Conservation (phyloP, 352 stramenopile genomes). For the Phytophthora cryptogea region DNA sequence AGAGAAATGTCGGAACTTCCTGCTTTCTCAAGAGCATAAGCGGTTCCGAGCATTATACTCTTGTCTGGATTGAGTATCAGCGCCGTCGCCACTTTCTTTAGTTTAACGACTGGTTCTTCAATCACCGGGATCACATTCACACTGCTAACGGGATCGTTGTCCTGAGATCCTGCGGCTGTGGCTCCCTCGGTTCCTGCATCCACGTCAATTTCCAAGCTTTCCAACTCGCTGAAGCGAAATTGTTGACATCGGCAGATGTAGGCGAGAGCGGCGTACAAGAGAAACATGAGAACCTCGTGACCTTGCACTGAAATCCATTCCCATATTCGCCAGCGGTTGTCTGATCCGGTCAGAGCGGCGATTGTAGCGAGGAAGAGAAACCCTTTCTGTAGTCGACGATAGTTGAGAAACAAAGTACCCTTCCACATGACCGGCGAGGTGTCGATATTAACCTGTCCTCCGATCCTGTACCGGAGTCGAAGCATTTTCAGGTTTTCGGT, state of each 20-base stretch:
- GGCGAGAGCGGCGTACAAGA: constrained; percentile 43
- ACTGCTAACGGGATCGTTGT: constrained; percentile 9
- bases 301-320: constrained; percentile 39
- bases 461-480: constrained; percentile 54
- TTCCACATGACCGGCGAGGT: constrained; percentile 53
- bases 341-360: constrained; percentile 38
- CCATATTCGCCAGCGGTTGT: constrained; percentile 40
- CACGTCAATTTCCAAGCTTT: constrained; percentile 25
- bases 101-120: constrained; percentile 1
- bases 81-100: constrained; percentile 23
- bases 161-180: neutral
- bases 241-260: constrained; percentile 63
- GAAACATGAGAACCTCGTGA: constrained; percentile 48
- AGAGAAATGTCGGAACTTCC: neutral
- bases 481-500: constrained; percentile 69
- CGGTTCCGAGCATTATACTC: constrained; percentile 35
- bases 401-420: constrained; percentile 60
- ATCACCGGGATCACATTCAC: constrained; percentile 16
- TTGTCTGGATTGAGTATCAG: constrained; percentile 29
- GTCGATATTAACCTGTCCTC: constrained; percentile 54
- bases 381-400: constrained; percentile 51
- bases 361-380: constrained; percentile 49
- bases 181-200: neutral
- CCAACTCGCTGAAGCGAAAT: constrained; percentile 56
- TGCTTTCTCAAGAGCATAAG: constrained; percentile 21